These are phyloP conservation scores for Emmonsia crescens DNA, from an alignment of 2,329 filamentous ascomycete species.

Conservation along the genomic window DNA sequence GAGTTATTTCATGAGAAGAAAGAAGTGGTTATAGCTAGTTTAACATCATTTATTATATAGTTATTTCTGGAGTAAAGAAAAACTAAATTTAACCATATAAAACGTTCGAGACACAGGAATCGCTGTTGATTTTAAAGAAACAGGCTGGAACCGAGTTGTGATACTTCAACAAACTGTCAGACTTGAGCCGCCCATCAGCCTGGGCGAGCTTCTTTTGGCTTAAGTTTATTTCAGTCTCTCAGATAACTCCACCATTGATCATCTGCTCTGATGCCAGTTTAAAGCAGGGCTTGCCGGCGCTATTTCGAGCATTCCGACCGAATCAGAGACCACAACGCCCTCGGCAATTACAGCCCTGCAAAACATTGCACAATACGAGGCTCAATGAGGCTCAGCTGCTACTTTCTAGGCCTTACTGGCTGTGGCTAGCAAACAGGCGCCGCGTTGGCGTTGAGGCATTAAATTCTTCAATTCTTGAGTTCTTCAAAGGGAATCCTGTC, in stretches of 20 bases:
- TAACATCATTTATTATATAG: background rate
- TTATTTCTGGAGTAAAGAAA: background rate
- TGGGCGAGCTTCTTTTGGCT: background rate
- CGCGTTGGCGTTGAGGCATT: background rate
- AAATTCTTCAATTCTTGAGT: too few relatives aligned
- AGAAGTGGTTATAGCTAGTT: background rate
- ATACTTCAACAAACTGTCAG: background rate
- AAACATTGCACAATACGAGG: background rate
- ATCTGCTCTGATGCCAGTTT: background rate
- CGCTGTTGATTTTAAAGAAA: background rate
- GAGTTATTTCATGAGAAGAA: background rate
- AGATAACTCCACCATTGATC: background rate
- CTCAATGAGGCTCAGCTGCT: background rate
- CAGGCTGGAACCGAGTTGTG: background rate
- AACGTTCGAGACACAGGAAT: background rate
- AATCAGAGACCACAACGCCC: background rate
- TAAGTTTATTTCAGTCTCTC: too few relatives aligned
- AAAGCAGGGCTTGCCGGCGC: background rate
- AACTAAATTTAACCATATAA: background rate
- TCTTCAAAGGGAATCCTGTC: background rate
- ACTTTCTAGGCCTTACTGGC: background rate
- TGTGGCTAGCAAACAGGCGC: background rate
- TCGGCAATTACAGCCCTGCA: background rate
- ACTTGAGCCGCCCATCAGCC: background rate
- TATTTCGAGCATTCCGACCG: background rate